These are phyloP conservation scores for Colletotrichum sp. DNA, from an alignment of 2,329 filamentous ascomycete genomes.

Conservation along the genomic window DNA sequence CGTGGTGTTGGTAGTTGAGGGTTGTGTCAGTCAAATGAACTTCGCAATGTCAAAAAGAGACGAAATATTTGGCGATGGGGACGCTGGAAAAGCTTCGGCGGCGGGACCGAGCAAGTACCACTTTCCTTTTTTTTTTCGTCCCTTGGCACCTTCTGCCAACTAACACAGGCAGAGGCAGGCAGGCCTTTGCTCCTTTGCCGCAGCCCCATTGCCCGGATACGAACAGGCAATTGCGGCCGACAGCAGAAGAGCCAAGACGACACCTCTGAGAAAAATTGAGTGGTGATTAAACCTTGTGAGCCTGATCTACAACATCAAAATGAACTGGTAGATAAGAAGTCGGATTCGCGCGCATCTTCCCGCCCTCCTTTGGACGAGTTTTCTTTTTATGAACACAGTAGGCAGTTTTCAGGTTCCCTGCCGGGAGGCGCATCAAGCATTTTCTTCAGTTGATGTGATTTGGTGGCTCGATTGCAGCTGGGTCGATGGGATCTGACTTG, in stretches of 20 bases:
- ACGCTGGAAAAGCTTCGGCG: background rate
- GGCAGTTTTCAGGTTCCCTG: background rate
- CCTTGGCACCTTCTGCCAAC: background rate
- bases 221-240: background rate
- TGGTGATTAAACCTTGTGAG: background rate
- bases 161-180: background rate
- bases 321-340: background rate
- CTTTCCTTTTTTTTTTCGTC: background rate
- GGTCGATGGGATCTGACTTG: background rate
- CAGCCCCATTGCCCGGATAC: constrained; percentile 3
- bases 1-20: background rate
- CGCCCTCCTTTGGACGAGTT: background rate
- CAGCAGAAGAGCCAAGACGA: background rate
- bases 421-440: background rate
- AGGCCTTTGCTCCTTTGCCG: background rate
- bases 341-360: background rate
- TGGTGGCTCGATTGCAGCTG: background rate
- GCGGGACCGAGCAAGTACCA: background rate
- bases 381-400: background rate
- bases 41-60: background rate
- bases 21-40: background rate
- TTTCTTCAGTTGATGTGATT: background rate
- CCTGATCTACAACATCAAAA: background rate
- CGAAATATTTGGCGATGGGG: background rate
- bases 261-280: background rate